phyloP scores from a whole-genome alignment of 202 grass and related monocot species.

The Setaria italica region DNA sequence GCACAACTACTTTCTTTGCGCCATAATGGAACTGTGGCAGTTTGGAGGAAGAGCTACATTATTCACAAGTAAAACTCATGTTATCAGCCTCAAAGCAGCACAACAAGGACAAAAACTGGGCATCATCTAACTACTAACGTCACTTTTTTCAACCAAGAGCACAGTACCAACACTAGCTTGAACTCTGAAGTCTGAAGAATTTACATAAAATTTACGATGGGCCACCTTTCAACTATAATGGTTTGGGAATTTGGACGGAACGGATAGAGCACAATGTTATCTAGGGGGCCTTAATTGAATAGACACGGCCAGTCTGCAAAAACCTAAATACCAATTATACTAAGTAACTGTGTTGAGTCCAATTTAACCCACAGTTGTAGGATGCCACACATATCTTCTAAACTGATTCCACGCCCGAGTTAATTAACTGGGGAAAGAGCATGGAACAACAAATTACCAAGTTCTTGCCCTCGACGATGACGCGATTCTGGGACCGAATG shows the following conservation, averaged over 20 bases:
- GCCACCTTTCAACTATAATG: background rate
- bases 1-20: background rate
- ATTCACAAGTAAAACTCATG: slow-evolving; percentile 1
- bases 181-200: background rate
- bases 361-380: background rate
- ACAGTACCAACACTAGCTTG: background rate
- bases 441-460: slow-evolving; percentile 57
- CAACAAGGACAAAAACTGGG: background rate
- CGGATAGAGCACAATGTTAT: background rate
- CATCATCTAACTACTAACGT: background rate
- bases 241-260: slow-evolving; percentile 17
- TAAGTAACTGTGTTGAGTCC: background rate
- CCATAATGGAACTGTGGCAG: background rate
- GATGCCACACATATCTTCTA: background rate
- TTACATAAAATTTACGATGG: background rate
- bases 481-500: slow-evolving; percentile 88
- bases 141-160: background rate
- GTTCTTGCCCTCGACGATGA: slow-evolving; percentile 98
- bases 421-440: background rate
- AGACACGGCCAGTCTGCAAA: background rate
- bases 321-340: too few relatives aligned
- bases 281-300: background rate
- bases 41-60: background rate
- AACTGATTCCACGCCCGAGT: background rate
- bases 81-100: background rate